Evolutionary conservation across 108 stramenopile species (phyloP).

Genomic region (Tribonema minus): DNA sequence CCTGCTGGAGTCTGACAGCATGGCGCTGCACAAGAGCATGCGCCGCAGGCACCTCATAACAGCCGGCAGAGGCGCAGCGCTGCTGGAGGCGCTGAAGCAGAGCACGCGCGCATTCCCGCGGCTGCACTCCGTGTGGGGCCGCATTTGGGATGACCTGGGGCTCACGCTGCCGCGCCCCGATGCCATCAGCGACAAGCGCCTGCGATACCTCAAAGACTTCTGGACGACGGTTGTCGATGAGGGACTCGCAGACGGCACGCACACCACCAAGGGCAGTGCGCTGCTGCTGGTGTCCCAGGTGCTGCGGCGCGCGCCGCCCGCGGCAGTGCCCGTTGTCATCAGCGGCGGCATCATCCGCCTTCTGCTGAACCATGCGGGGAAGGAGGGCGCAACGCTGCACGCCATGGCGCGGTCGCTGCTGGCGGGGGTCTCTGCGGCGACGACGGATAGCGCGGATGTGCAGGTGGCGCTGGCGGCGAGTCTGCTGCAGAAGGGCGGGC

Average conservation of each 20-base stretch:
- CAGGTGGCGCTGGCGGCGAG: slow-evolving; percentile 21
- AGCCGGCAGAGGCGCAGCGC: too few species aligned
- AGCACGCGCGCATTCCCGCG: slow-evolving; percentile 30
- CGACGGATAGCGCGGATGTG: too few species aligned
- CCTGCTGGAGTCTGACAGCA: too few species aligned
- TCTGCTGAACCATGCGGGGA: slow-evolving; percentile 25
- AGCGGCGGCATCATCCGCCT: slow-evolving; percentile 19
- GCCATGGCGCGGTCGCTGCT: too few species aligned
- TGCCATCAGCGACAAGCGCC: not conserved
- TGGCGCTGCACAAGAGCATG: not conserved
- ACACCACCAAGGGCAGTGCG: slow-evolving; percentile 25
- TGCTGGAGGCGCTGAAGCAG: slow-evolving; percentile 11
- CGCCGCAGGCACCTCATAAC: not conserved
- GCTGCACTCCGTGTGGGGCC: slow-evolving; percentile 37
- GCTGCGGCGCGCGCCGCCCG: not conserved
- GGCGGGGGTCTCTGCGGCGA: too few species aligned
- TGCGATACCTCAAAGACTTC: slow-evolving; percentile 12
- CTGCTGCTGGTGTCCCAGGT: slow-evolving; percentile 18
- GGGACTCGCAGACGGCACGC: slow-evolving; percentile 5
- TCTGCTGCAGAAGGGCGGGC: slow-evolving; percentile 15
- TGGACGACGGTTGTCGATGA: slow-evolving; percentile 35
- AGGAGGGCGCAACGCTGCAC: too few species aligned
- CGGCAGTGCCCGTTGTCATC: slow-evolving; percentile 21
- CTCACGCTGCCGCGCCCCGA: slow-evolving; percentile 3
- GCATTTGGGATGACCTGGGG: slow-evolving; percentile 26